Conservation (phyloP, 2,329 filamentous ascomycete species). For the Fusarium lyarnte region DNA sequence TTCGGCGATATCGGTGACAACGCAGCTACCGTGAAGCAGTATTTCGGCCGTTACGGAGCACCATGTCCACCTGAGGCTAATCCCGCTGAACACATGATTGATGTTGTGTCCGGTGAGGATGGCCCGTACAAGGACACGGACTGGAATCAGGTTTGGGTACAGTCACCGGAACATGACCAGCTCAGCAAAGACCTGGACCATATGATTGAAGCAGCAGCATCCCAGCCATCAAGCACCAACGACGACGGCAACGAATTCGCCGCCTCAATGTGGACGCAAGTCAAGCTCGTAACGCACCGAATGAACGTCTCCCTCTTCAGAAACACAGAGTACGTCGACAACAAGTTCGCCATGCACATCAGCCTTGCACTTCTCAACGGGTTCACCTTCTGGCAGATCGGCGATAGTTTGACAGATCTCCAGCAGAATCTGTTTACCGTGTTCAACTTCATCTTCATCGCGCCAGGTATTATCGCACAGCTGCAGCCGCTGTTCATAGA, state of each 20-base stretch:
- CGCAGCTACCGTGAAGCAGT: conserved; percentile 63
- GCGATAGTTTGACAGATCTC: conserved; percentile 59
- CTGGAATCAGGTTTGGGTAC: conserved; percentile 77
- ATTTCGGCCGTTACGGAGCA: conserved; percentile 74
- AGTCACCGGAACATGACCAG: conserved; percentile 65
- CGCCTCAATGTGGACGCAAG: conserved; percentile 70
- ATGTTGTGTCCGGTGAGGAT: conserved; percentile 61
- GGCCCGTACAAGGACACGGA: conserved; percentile 54
- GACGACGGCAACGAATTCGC: conserved; percentile 75
- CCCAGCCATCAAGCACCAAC: conserved; percentile 51
- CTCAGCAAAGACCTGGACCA: conserved; percentile 69
- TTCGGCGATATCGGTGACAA: conserved; percentile 71
- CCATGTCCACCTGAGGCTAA: conserved; percentile 70
- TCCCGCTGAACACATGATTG: conserved; percentile 80
- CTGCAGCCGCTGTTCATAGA: conserved; percentile 60
- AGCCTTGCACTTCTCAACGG: conserved; percentile 66
- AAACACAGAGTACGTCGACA: conserved; percentile 73
- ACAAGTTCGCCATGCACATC: conserved; percentile 68
- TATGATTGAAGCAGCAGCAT: conserved; percentile 65
- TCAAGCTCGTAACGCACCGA: conserved; percentile 70
- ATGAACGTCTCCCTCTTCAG: conserved; percentile 70
- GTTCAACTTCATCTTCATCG: conserved; percentile 71
- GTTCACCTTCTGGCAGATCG: conserved; percentile 70
- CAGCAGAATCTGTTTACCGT: conserved; percentile 67
- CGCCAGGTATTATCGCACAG: conserved; percentile 61